Evolutionary conservation across 345 rosid species (phyloP).

Genomic region (Lenwebbia sp.): DNA sequence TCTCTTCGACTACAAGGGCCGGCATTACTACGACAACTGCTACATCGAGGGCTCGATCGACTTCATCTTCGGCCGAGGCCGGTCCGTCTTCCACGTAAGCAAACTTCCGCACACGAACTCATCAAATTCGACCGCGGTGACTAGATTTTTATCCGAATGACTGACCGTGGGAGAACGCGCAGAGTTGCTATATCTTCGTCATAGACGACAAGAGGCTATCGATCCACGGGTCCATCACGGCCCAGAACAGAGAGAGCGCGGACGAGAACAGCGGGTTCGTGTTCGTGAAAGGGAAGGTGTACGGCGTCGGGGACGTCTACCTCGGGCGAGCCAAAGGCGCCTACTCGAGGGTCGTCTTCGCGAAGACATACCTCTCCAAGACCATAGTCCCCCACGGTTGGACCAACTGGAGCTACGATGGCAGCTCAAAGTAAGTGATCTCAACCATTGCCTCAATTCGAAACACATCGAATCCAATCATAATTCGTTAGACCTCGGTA

Average conservation of each 20-base stretch:
- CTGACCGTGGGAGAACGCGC: background rate
- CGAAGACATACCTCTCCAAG: slow-evolving; percentile 58
- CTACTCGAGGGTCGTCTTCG: slow-evolving; percentile 54
- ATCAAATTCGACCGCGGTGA: background rate
- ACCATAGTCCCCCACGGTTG: slow-evolving; percentile 61
- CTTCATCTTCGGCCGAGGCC: slow-evolving; percentile 89
- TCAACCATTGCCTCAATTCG: background rate
- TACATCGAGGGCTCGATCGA: slow-evolving; percentile 92
- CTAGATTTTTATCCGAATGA: background rate
- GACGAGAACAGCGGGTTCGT: slow-evolving; percentile 59
- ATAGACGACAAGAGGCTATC: slow-evolving; percentile 57
- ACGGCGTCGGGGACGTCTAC: slow-evolving; percentile 54
- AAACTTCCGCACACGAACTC: background rate
- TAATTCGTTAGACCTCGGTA: background rate
- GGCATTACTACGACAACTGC: slow-evolving; percentile 75
- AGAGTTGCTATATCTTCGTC: slow-evolving; percentile 78
- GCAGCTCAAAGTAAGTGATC: slow-evolving; percentile 44
- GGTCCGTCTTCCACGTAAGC: slow-evolving; percentile 56
- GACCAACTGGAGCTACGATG: slow-evolving; percentile 78
- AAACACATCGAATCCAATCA: background rate
- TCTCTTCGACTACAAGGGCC: slow-evolving; percentile 86
- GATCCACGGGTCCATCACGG: slow-evolving; percentile 72
- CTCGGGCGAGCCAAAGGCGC: slow-evolving; percentile 78
- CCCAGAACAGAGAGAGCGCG: slow-evolving; percentile 47
- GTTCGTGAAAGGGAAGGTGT: slow-evolving; percentile 59